Percentiles rank a stretch among this genome's conserved stretches.
These are phyloP conservation scores for Yamadazyma dendronema DNA, from an alignment of 1,139 yeast species.

Conservation along the genomic window DNA sequence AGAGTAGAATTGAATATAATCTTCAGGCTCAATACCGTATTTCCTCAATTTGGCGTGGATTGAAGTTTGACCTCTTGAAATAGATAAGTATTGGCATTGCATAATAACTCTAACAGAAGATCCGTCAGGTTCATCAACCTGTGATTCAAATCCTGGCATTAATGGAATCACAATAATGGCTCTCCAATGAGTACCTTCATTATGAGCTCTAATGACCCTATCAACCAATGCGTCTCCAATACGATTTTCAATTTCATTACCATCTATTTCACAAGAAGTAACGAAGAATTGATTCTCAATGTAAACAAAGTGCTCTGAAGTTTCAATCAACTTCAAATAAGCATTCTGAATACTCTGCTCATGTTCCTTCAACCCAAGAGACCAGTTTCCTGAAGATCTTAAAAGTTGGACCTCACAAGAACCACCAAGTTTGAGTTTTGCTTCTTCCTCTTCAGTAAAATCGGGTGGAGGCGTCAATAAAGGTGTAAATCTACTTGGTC, in stretches of 20 bases:
- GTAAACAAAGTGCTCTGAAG: conserved; percentile 89
- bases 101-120: conserved; percentile 91
- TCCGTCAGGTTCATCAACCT: conserved; percentile 92
- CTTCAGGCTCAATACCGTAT: conserved; percentile 83
- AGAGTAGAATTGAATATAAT: conserved; percentile 89
- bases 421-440: conserved; percentile 65
- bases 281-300: conserved; percentile 94
- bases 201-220: conserved; percentile 84
- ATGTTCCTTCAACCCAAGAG: conserved; percentile 77
- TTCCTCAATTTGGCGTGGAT: conserved; percentile 79
- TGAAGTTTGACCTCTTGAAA: conserved; percentile 87
- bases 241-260: conserved; percentile 79
- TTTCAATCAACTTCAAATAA: conserved; percentile 83
- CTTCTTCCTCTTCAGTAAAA: conserved; percentile 68
- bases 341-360: conserved; percentile 94
- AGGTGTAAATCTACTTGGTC: conserved; percentile 94
- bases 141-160: conserved; percentile 97
- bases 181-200: conserved; percentile 77
- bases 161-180: conserved; percentile 90
- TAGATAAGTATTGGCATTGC: conserved; percentile 95
- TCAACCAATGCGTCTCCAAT: conserved; percentile 97
- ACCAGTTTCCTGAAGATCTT: conserved; percentile 92
- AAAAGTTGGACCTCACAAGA: conserved; percentile 89
- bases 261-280: conserved; percentile 84
- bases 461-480: conserved; percentile 91